Percentiles rank a stretch among this genome's conserved stretches.
phyloP scores from a whole-genome alignment of 495 filamentous ascomycete genomes.

The Aspergillus cavernicola region DNA sequence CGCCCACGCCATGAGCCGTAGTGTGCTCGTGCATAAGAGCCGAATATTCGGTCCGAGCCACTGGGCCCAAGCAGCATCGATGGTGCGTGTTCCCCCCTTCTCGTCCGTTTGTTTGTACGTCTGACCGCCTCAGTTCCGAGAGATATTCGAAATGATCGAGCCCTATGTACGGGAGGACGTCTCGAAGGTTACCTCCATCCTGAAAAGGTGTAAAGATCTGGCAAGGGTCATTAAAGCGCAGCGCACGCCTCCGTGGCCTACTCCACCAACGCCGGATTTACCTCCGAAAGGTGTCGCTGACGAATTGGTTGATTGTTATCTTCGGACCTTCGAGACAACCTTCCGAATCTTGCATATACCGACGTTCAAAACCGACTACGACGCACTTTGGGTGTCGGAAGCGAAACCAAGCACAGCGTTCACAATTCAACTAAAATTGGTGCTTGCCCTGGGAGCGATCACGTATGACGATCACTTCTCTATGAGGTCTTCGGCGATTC shows the following conservation, averaged over 20 bases:
- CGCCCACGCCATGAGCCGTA: slow-evolving; percentile 23
- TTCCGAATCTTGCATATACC: slow-evolving; percentile 57
- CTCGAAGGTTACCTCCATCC: slow-evolving; percentile 24
- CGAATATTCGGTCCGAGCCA: slow-evolving; percentile 55
- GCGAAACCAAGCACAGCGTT: slow-evolving; percentile 23
- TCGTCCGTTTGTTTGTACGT: neutral
- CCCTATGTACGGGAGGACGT: slow-evolving; percentile 37
- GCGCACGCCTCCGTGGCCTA: slow-evolving; percentile 42
- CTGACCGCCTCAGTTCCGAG: slow-evolving; percentile 28
- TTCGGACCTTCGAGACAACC: slow-evolving; percentile 42
- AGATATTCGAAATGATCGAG: slow-evolving; percentile 38
- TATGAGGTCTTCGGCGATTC: slow-evolving; percentile 35
- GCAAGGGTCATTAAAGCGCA: slow-evolving; percentile 43
- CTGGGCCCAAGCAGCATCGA: slow-evolving; percentile 44
- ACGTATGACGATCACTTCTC: slow-evolving; percentile 31
- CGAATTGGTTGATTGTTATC: slow-evolving; percentile 34
- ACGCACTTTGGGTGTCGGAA: slow-evolving; percentile 25
- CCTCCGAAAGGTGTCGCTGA: slow-evolving; percentile 46
- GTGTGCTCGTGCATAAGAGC: slow-evolving; percentile 47
- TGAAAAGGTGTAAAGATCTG: slow-evolving; percentile 46
- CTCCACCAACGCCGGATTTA: slow-evolving; percentile 27
- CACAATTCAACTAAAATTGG: slow-evolving; percentile 47
- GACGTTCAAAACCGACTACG: slow-evolving; percentile 45
- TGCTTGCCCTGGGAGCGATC: slow-evolving; percentile 48
- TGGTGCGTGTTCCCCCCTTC: slow-evolving; percentile 31